phyloP scores from a whole-genome alignment of 441 rosid genomes.

The Raphanus hybrid region DNA sequence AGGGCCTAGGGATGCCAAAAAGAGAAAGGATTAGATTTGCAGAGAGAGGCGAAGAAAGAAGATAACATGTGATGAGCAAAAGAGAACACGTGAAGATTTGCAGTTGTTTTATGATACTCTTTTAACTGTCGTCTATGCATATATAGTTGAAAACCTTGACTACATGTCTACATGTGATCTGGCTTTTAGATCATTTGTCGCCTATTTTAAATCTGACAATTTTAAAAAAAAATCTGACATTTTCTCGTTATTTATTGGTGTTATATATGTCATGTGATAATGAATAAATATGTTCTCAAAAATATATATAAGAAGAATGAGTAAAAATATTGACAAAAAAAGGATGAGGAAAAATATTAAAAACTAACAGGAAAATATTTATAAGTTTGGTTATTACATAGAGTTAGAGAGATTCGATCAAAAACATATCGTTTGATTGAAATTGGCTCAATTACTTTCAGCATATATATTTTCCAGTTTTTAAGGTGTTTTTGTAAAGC shows the following conservation, averaged over 20 bases:
- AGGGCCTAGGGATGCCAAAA: constrained; percentile 25
- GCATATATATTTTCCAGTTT: neutral
- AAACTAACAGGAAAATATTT: neutral
- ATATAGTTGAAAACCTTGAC: constrained; percentile 29
- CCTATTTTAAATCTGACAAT: constrained; percentile 4
- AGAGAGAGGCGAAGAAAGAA: constrained; percentile 29
- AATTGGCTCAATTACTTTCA: neutral
- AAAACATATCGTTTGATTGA: no score
- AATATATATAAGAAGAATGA: neutral
- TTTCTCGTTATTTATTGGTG: neutral
- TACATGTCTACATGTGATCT: constrained; percentile 27
- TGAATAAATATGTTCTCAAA: neutral
- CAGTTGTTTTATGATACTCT: constrained; percentile 32
- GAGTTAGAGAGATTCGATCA: neutral
- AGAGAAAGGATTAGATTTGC: constrained; percentile 36
- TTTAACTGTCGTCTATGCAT: constrained; percentile 34
- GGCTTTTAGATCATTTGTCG: constrained; percentile 17
- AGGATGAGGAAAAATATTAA: neutral
- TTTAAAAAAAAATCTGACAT: neutral
- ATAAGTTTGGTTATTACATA: neutral
- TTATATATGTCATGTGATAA: neutral
- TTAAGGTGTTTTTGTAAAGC: neutral
- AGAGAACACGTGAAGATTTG: constrained; percentile 44
- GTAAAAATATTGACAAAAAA: neutral
- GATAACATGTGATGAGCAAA: constrained; percentile 36